Percentiles rank a stretch among this genome's conserved stretches.
Conservation (phyloP, 1,284 basidiomycete genomes). For the Moesziomyces sp. region DNA sequence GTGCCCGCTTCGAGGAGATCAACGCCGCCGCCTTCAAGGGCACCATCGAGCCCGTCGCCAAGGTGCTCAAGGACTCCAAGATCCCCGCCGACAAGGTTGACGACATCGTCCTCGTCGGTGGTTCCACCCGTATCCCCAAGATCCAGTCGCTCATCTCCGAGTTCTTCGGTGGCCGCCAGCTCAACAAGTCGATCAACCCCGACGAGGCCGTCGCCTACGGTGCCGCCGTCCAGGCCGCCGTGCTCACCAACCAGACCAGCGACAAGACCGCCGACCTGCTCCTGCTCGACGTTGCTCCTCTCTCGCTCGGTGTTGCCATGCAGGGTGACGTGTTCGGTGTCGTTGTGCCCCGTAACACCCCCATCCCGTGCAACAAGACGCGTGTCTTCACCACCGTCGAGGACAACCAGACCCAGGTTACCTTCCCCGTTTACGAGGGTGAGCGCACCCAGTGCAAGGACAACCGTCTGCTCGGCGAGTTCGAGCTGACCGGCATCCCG, state of each 20-base stretch:
- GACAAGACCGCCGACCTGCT: conserved; percentile 68
- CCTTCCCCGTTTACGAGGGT: conserved; percentile 68
- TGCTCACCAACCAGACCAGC: conserved; percentile 67
- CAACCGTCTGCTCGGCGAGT: conserved; percentile 68
- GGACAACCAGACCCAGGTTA: conserved; percentile 68
- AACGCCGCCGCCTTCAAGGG: conserved; percentile 94
- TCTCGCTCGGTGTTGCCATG: conserved; percentile 68
- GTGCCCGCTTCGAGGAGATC: conserved; percentile 99
- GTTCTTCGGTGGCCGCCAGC: conserved; percentile 93
- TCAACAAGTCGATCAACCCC: conserved; percentile 87
- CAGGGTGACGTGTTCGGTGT: conserved; percentile 68
- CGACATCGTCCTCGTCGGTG: conserved; percentile 99
- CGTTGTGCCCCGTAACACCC: conserved; percentile 67
- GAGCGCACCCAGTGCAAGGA: conserved; percentile 68
- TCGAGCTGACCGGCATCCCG: conserved; percentile 67
- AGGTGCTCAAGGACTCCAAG: conserved; percentile 98
- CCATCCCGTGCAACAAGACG: conserved; percentile 67
- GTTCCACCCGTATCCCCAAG: conserved; percentile 99
- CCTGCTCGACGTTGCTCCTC: conserved; percentile 67
- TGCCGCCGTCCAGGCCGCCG: conserved; percentile 68
- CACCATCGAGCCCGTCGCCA: conserved; percentile 97
- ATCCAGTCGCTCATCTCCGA: conserved; percentile 98
- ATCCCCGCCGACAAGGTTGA: conserved; percentile 96
- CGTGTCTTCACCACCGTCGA: conserved; percentile 68
- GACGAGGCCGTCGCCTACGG: conserved; percentile 71